Evolutionary conservation across 306 rosid genomes (phyloP).

Genomic region (Trifolium fragiferum): DNA sequence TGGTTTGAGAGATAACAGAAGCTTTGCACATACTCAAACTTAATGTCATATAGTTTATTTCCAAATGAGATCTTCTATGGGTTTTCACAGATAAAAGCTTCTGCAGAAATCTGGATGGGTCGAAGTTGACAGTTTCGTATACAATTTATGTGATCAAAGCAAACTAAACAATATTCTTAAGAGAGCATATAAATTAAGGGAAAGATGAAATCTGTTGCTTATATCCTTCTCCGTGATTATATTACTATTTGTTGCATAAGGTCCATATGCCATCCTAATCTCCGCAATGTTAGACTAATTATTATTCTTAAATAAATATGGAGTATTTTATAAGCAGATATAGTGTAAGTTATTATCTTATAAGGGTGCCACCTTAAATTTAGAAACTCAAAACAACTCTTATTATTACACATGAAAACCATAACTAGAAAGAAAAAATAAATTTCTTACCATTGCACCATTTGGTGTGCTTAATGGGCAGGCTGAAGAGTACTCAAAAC

Average conservation of each 20-base stretch:
- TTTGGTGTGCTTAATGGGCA: slow-evolving; percentile 86
- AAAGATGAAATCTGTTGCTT: neutral
- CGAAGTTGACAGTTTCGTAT: neutral
- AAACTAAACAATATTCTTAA: slow-evolving; percentile 18
- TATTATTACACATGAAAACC: neutral
- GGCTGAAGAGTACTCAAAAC: slow-evolving; percentile 97
- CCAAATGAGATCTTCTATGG: slow-evolving; percentile 3
- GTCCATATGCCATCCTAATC: neutral
- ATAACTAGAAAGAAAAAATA: neutral
- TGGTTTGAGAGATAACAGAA: slow-evolving; percentile 10
- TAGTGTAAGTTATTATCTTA: neutral
- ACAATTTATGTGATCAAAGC: slow-evolving; percentile 22
- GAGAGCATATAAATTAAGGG: slow-evolving; percentile 13
- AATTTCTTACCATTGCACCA: slow-evolving; percentile 88
- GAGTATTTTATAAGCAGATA: no score
- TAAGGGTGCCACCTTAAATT: neutral
- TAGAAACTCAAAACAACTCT: slow-evolving; percentile 27
- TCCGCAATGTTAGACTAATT: neutral
- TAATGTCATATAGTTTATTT: slow-evolving; percentile 10
- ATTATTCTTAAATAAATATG: no score
- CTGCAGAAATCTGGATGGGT: slow-evolving; percentile 1
- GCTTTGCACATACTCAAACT: slow-evolving; percentile 25
- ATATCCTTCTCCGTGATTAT: slow-evolving; percentile 17
- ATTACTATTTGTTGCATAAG: slow-evolving; percentile 23
- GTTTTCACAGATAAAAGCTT: slow-evolving; percentile 15